Evolutionary conservation across 2,329 filamentous ascomycete genomes (phyloP).

Genomic region (Fusarium pseudocircinatum): DNA sequence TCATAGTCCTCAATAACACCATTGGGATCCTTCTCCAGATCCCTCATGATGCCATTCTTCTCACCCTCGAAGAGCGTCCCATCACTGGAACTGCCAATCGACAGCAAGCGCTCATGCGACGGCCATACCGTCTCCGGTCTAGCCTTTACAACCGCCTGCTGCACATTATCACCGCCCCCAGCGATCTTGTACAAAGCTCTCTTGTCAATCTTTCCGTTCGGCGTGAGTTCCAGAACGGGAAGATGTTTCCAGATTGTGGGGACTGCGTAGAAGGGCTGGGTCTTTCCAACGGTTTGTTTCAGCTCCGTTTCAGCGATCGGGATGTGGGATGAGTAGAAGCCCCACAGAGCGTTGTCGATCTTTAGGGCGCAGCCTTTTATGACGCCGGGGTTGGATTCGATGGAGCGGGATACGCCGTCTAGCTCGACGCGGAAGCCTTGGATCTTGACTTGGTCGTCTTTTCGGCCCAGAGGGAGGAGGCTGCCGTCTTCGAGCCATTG

Average conservation of each 20-base stretch:
- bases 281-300: background rate
- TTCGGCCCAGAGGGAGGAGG: constrained; percentile 27
- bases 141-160: background rate
- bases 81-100: background rate
- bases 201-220: constrained; percentile 30
- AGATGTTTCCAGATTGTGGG: constrained; percentile 22
- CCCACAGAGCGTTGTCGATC: constrained; percentile 12
- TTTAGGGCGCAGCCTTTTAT: constrained; percentile 18
- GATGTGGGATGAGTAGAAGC: constrained; percentile 16
- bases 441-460: constrained; percentile 33
- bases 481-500: constrained; percentile 27
- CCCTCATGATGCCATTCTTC: background rate
- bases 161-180: fast-evolving
- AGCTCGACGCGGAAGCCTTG: constrained; percentile 24
- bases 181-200: constrained; percentile 9
- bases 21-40: constrained; percentile 15
- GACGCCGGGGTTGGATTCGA: background rate
- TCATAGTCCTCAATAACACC: background rate
- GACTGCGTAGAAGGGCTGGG: constrained; percentile 26
- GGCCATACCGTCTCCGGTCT: constrained; percentile 6
- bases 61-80: background rate
- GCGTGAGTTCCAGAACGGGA: constrained; percentile 19
- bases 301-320: constrained; percentile 17
- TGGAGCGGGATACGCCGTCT: constrained; percentile 12
- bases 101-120: constrained; percentile 3